Evolutionary conservation across 441 rosid genomes (phyloP).

Genomic region (Manihot esculenta): DNA sequence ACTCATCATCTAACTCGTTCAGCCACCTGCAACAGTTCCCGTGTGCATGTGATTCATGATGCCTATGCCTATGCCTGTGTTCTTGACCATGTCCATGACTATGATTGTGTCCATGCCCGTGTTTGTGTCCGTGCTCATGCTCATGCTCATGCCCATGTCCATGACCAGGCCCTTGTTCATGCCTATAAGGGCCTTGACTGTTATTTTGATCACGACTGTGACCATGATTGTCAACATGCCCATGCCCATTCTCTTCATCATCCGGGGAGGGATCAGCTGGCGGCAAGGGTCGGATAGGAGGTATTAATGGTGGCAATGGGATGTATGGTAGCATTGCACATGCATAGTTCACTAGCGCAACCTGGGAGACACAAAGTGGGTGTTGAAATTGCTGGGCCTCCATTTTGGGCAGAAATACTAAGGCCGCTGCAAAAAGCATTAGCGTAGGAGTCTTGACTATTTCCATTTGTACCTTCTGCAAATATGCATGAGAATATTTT

Average conservation of each 20-base stretch:
- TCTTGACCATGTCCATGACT: constrained; percentile 3
- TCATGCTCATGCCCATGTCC: neutral
- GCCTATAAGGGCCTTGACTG: neutral
- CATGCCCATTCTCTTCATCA: neutral
- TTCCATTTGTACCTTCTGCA: constrained; percentile 30
- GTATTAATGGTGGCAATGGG: constrained; percentile 17
- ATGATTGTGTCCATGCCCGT: constrained; percentile 19
- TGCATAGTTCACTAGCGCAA: constrained; percentile 49
- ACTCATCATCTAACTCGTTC: constrained; percentile 47
- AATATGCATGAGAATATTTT: neutral
- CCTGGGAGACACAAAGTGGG: constrained; percentile 57
- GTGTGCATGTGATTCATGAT: constrained; percentile 23
- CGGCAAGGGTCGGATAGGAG: too few relatives aligned
- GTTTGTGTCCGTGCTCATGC: constrained; percentile 14
- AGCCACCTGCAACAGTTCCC: constrained; percentile 63
- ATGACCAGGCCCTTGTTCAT: neutral
- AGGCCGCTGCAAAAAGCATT: constrained; percentile 9
- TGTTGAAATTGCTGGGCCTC: constrained; percentile 34
- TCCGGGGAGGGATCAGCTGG: constrained; percentile 29
- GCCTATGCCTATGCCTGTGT: too few relatives aligned
- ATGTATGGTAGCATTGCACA: constrained; percentile 33
- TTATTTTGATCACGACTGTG: neutral
- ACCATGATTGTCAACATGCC: neutral
- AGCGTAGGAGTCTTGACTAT: constrained; percentile 10
- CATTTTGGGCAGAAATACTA: constrained; percentile 5